Evolutionary conservation across 176 grass and related monocot species (phyloP), one percentile per base, ranked within the genome.

Genomic region (Oryza rufipogon): DNA sequence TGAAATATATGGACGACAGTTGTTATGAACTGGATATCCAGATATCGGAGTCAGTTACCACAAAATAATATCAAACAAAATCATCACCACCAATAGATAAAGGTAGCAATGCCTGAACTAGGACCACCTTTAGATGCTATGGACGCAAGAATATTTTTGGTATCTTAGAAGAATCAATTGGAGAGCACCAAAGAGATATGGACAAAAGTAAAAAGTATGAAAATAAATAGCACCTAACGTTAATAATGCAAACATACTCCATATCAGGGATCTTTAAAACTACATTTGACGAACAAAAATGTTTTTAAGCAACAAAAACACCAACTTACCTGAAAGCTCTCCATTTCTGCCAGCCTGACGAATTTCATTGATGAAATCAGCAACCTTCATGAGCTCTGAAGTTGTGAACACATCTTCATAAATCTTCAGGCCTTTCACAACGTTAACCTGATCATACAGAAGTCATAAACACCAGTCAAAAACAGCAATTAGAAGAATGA

Each of bases 371-470:
- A 99, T 92, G 46, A 84, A 99, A 45, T 94, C 93, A 46, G 86
- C 82, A 82, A 99, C 80, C 54, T 85, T 89, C 77, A 91, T 12
- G 84, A 99, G 90, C 91, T 99, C 97, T 1, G 89, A 94, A 70
- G 87, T 81, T 41, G 91, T 96, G 80, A 99, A 96, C 26, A 94
- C 92, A 47, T 96, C 90, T 89, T 99, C 93, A 76, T 96, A 99
- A 75, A 96, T 81, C 91, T 99, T 99, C 71, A 99, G 66, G 41
- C 97, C 97, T 80, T 99, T 99, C 41, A 99, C 93, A 17, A 99
- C 90, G n/a, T 99, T 99, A 79, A 99, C 97, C 97, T 99, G 92
- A 64, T 75, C 66, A 73, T 17, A 83, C 15, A 78, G 7, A 90
- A 15, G 73, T 74, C 22, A 74, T 7, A 76, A 89, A 71, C 16